These are phyloP conservation scores for Vanrija sp. DNA, from an alignment of 1,284 basidiomycete genomes.

Conservation along the genomic window DNA sequence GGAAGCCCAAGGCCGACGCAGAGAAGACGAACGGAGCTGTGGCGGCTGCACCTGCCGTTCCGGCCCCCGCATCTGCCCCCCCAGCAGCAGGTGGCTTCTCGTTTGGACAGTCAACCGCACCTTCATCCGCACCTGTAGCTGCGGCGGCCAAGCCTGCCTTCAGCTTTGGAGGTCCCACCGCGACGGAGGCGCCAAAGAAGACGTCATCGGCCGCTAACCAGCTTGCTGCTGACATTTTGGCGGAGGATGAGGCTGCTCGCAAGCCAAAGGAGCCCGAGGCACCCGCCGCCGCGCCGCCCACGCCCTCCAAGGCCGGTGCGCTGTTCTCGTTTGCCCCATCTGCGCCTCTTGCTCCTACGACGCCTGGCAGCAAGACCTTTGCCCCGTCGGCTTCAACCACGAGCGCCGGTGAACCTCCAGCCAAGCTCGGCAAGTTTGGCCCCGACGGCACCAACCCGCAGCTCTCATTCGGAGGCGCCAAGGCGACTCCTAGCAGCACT, in stretches of 20 bases:
- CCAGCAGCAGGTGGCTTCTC: conserved; percentile 19
- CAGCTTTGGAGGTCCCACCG: conserved; percentile 1
- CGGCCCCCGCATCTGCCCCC: conserved; percentile 52
- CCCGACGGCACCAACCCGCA: conserved; percentile 36
- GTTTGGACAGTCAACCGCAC: conserved; percentile 4
- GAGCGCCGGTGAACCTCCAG: conserved; percentile 18
- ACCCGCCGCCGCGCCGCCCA: conserved; percentile 1
- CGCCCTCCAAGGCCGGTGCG: background rate
- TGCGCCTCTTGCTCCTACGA: conserved; percentile 32
- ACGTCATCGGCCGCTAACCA: conserved; percentile 31
- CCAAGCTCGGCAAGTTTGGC: conserved; percentile 41
- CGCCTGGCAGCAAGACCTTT: conserved; percentile 36
- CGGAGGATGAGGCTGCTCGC: conserved; percentile 20
- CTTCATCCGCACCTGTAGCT: conserved; percentile 17
- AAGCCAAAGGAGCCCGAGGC: background rate
- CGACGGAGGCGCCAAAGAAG: conserved; percentile 16
- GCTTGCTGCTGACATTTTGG: conserved; percentile 34
- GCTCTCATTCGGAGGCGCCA: conserved; percentile 35
- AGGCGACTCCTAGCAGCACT: conserved; percentile 6
- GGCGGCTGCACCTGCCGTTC: conserved; percentile 20
- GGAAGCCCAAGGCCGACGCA: conserved; percentile 23
- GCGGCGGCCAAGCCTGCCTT: conserved; percentile 9
- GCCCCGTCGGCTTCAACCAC: conserved; percentile 21
- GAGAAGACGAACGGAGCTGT: background rate
- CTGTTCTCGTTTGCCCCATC: conserved; percentile 43